phyloP scores from a whole-genome alignment of 2,329 filamentous ascomycete species.

The Epichloe baconii region DNA sequence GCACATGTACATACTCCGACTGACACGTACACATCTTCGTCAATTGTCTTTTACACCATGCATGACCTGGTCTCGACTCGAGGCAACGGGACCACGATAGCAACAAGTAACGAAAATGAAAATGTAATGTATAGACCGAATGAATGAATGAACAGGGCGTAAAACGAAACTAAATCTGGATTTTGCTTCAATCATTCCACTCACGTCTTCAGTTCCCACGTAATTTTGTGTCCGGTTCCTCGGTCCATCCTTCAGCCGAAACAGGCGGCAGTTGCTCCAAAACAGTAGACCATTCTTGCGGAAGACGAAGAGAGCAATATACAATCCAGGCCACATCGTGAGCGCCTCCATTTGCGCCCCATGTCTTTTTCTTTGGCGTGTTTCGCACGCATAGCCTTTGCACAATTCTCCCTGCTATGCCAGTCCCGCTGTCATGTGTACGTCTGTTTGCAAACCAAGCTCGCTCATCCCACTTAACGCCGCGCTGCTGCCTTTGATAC shows the following conservation, averaged over 20 bases:
- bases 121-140: background rate
- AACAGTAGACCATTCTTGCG: no score
- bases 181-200: background rate
- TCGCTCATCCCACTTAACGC: conserved; percentile 7
- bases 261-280: background rate
- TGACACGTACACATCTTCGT: no score
- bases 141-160: background rate
- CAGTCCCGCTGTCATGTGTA: background rate
- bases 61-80: no score
- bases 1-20: no score
- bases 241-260: background rate
- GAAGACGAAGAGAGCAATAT: background rate
- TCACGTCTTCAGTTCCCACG: background rate
- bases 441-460: background rate
- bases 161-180: background rate
- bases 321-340: background rate
- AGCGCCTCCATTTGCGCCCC: background rate
- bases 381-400: no score
- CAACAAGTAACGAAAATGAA: no score
- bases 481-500: conserved; percentile 12
- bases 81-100: no score
- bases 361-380: no score
- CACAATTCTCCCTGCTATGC: background rate
- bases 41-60: no score
- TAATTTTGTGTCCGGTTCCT: background rate